Percentiles rank a stretch among this genome's conserved stretches.
Evolutionary conservation across 2,329 filamentous ascomycete species (phyloP).

Genomic region (Xenoacremonium recifei): DNA sequence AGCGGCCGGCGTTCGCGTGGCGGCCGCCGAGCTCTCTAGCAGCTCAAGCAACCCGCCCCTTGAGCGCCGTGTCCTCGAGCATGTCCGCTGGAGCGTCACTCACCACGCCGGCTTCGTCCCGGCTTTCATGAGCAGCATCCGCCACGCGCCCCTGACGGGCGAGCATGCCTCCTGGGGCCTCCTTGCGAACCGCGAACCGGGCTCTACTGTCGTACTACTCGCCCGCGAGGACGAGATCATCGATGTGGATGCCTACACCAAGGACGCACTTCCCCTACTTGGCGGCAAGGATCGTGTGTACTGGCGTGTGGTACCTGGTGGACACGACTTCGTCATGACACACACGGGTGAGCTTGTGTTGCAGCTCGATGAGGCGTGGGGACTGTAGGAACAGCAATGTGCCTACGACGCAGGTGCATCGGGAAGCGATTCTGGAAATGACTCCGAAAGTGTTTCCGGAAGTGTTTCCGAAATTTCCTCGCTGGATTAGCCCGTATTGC

Average conservation of each 20-base stretch:
- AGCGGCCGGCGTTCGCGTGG: slow-evolving; percentile 37
- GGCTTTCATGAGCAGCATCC: slow-evolving; percentile 58
- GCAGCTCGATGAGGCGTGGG: slow-evolving; percentile 50
- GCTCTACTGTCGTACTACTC: slow-evolving; percentile 52
- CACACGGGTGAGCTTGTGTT: slow-evolving; percentile 42
- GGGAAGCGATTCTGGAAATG: too few relatives aligned
- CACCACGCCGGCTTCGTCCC: slow-evolving; percentile 58
- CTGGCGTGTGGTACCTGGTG: slow-evolving; percentile 52
- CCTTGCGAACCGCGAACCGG: slow-evolving; percentile 40
- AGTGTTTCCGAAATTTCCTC: too few relatives aligned
- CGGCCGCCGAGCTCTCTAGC: slow-evolving; percentile 32
- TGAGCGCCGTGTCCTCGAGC: slow-evolving; percentile 46
- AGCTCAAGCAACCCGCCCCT: slow-evolving; percentile 33
- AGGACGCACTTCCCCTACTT: slow-evolving; percentile 49
- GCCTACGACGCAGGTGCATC: too few relatives aligned
- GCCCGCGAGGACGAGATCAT: slow-evolving; percentile 52
- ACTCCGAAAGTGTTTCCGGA: too few relatives aligned
- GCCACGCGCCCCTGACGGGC: slow-evolving; percentile 51
- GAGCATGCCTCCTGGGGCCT: slow-evolving; percentile 51
- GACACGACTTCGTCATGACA: slow-evolving; percentile 65
- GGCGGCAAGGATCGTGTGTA: slow-evolving; percentile 48
- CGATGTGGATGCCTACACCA: slow-evolving; percentile 45
- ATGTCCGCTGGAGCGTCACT: slow-evolving; percentile 58
- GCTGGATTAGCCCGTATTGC: too few relatives aligned
- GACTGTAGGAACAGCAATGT: too few relatives aligned